Evolutionary conservation across 495 filamentous ascomycete species (phyloP).

Genomic region (Pyrenula massariospora): DNA sequence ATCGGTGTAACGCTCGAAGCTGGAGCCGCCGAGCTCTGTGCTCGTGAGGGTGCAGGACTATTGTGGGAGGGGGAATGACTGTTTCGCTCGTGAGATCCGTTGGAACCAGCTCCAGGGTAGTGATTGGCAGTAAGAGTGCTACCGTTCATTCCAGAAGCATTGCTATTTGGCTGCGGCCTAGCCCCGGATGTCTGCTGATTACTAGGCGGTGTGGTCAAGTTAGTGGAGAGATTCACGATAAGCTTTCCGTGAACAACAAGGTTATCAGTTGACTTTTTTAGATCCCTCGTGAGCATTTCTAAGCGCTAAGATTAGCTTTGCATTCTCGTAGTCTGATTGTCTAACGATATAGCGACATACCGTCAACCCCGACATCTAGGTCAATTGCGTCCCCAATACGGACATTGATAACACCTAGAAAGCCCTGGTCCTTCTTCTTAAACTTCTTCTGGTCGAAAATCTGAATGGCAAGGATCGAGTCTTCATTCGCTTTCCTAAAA

Average conservation of each 20-base stretch:
- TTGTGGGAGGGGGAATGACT: slow-evolving; percentile 1
- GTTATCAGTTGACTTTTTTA: slow-evolving; percentile 98
- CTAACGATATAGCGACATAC: slow-evolving; percentile 39
- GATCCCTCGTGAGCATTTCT: slow-evolving; percentile 97
- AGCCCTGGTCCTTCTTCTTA: slow-evolving; percentile 99
- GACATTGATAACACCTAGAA: slow-evolving; percentile 94
- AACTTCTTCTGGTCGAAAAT: slow-evolving; percentile 99
- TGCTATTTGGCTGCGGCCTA: slow-evolving; percentile 17
- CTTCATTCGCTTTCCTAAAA: slow-evolving; percentile 72
- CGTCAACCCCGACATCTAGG: slow-evolving; percentile 77
- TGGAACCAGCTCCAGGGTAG: slow-evolving; percentile 22
- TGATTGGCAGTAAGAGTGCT: slow-evolving; percentile 8
- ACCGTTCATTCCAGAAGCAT: slow-evolving; percentile 10
- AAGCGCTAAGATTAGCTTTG: slow-evolving; percentile 3
- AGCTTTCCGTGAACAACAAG: slow-evolving; percentile 95
- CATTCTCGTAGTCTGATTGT: slow-evolving; percentile 1
- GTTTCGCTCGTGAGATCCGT: slow-evolving; percentile 13
- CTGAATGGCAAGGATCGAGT: slow-evolving; percentile 92
- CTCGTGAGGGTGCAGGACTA: slow-evolving; percentile 23
- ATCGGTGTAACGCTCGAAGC: slow-evolving; percentile 12
- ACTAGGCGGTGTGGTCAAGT: slow-evolving; percentile 49
- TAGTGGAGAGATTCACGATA: slow-evolving; percentile 89
- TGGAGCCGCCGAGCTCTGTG: slow-evolving; percentile 20
- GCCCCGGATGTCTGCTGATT: slow-evolving; percentile 27
- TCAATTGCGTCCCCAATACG: slow-evolving; percentile 89